These are phyloP conservation scores for Poteriospumella lacustris DNA, from an alignment of 108 stramenopile species.

Conservation along the genomic window DNA sequence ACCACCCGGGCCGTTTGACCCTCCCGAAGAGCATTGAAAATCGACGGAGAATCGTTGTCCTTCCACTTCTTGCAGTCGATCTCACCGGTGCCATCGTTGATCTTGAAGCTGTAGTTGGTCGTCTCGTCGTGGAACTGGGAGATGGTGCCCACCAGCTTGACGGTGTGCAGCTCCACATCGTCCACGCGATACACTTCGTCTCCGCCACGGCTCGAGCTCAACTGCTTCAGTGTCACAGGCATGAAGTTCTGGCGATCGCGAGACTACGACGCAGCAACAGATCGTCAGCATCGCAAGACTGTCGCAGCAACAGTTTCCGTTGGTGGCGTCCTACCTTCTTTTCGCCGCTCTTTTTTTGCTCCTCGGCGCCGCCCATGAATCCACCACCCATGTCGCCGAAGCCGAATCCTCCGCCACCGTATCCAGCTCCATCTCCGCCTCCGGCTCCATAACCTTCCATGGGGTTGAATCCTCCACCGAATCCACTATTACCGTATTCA, in stretches of 20 bases:
- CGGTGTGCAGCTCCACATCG: slow-evolving; percentile 1
- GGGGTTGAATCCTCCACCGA: background rate
- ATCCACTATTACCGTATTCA: background rate
- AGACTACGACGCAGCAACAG: too few species aligned
- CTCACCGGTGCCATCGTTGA: slow-evolving; percentile 33
- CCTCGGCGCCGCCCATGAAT: slow-evolving; percentile 30
- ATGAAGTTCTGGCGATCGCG: slow-evolving; percentile 22
- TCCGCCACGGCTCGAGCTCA: background rate
- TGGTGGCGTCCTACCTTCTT: slow-evolving; percentile 22
- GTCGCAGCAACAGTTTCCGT: too few species aligned
- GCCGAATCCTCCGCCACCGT: background rate
- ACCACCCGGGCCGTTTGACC: background rate
- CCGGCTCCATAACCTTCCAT: slow-evolving; percentile 32
- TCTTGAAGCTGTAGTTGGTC: background rate
- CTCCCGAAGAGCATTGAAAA: background rate
- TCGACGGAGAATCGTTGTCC: slow-evolving; percentile 15
- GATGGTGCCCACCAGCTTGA: slow-evolving; percentile 27
- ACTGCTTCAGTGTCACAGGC: slow-evolving; percentile 28
- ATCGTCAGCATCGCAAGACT: too few species aligned
- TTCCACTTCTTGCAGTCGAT: slow-evolving; percentile 30
- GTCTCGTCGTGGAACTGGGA: background rate
- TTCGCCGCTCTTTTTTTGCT: background rate
- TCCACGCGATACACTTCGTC: slow-evolving; percentile 28
- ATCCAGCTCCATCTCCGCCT: background rate
- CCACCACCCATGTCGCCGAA: too few species aligned